Conservation (phyloP, 192 early-diverging fungal species). For the Entomortierella lignicola region DNA sequence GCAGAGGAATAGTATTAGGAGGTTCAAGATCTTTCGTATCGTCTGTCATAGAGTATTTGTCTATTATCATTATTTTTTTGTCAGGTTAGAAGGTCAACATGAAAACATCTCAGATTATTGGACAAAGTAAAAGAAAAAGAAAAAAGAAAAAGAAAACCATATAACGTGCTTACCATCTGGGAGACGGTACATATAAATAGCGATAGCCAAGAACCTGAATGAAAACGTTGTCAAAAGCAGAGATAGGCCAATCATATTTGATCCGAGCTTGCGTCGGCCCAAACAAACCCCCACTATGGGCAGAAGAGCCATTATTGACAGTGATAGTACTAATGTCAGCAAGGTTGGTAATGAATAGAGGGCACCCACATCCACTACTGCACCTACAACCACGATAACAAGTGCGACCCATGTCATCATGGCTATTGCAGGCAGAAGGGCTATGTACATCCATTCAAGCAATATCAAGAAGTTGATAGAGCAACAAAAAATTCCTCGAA, state of each 20-base stretch:
- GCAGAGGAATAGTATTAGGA: neutral
- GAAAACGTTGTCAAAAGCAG: neutral
- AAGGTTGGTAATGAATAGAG: conserved; percentile 12
- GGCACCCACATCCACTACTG: neutral
- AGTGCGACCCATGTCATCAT: neutral
- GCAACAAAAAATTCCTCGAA: conserved; percentile 9
- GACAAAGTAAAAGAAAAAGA: no score
- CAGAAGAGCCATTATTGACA: neutral
- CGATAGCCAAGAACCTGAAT: neutral
- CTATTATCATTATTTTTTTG: no score
- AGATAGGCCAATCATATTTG: conserved; percentile 1
- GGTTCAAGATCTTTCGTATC: neutral
- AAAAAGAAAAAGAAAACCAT: neutral
- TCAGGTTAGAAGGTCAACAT: no score
- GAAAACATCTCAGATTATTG: no score
- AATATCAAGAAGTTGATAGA: conserved; percentile 25
- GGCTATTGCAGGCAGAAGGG: conserved; percentile 7
- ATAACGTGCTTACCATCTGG: conserved; percentile 9
- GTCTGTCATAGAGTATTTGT: no score
- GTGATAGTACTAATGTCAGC: conserved; percentile 5
- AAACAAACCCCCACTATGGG: conserved; percentile 14
- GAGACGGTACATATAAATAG: neutral
- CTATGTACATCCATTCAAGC: conserved; percentile 7
- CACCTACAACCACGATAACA: conserved; percentile 8
- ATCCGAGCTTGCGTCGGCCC: neutral